Conservation (phyloP, 345 rosid species). For the Eucalyptus viminalis region DNA sequence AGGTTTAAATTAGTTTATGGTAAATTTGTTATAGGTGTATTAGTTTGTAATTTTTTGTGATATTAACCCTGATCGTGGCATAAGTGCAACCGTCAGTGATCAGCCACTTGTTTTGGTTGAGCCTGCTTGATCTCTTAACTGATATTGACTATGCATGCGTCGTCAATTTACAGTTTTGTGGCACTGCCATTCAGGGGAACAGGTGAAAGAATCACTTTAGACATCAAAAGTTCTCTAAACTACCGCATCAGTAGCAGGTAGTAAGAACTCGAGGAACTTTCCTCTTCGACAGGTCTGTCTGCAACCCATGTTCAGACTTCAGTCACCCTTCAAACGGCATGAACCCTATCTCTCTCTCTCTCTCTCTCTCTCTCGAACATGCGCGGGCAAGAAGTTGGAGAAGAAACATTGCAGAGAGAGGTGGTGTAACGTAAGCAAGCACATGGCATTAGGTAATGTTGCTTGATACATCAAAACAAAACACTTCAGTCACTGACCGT, state of each 20-base stretch:
- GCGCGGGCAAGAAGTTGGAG: background rate
- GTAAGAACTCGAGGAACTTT: background rate
- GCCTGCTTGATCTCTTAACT: background rate
- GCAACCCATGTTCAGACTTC: background rate
- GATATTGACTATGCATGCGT: background rate
- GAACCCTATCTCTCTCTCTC: background rate
- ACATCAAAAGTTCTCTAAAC: background rate
- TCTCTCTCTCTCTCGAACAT: background rate
- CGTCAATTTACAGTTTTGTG: background rate
- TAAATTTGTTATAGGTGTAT: fast-evolving
- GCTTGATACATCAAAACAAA: background rate
- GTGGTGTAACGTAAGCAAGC: background rate
- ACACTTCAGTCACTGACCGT: background rate
- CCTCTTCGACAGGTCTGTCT: background rate
- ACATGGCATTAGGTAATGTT: background rate
- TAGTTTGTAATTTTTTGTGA: too few species aligned
- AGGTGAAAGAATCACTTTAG: background rate
- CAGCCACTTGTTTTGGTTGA: background rate
- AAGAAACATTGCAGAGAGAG: background rate
- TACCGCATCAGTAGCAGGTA: background rate
- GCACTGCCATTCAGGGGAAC: background rate
- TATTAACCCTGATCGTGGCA: background rate
- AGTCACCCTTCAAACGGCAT: background rate
- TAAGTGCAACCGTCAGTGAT: background rate
- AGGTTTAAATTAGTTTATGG: too few species aligned